These are phyloP conservation scores for Hanseniaspora lindneri DNA, from an alignment of 805 yeast species.

Conservation along the genomic window DNA sequence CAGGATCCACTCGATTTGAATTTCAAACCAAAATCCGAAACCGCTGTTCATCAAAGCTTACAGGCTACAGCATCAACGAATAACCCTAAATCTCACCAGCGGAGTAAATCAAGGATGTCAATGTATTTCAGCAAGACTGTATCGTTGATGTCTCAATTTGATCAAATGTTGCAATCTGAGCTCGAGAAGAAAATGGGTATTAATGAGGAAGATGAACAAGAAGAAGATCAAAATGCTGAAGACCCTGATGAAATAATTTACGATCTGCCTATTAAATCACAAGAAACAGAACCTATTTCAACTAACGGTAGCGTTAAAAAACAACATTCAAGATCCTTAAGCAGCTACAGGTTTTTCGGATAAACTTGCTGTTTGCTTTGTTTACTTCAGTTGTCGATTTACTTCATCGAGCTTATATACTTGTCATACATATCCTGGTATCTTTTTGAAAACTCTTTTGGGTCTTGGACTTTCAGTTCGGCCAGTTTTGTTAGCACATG, in stretches of 20 bases:
- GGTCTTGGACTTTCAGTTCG: constrained; percentile 5
- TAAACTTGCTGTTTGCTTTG: background rate
- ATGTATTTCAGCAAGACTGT: constrained; percentile 16
- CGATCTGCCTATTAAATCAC: constrained; percentile 13
- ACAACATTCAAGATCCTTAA: constrained; percentile 10
- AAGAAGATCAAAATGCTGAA: constrained; percentile 15
- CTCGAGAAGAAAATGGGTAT: constrained; percentile 42
- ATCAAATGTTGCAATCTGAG: constrained; percentile 52
- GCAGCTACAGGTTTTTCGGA: constrained; percentile 15
- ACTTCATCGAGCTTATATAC: constrained; percentile 4
- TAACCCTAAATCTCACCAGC: constrained; percentile 5
- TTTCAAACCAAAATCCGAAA: constrained; percentile 2
- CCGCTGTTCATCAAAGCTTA: background rate
- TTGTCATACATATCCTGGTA: constrained; percentile 14
- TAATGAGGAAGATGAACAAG: constrained; percentile 20
- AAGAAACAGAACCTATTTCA: constrained; percentile 4
- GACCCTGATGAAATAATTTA: constrained; percentile 1
- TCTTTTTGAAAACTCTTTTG: constrained; percentile 5
- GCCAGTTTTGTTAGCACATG: background rate
- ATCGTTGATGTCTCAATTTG: constrained; percentile 50
- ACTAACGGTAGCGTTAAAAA: background rate
- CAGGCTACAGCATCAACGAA: background rate
- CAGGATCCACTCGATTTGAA: constrained; percentile 2
- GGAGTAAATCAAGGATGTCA: constrained; percentile 16
- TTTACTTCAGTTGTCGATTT: background rate